phyloP scores from a whole-genome alignment of 176 grass and related monocot species.

The Thalia dealbata region DNA sequence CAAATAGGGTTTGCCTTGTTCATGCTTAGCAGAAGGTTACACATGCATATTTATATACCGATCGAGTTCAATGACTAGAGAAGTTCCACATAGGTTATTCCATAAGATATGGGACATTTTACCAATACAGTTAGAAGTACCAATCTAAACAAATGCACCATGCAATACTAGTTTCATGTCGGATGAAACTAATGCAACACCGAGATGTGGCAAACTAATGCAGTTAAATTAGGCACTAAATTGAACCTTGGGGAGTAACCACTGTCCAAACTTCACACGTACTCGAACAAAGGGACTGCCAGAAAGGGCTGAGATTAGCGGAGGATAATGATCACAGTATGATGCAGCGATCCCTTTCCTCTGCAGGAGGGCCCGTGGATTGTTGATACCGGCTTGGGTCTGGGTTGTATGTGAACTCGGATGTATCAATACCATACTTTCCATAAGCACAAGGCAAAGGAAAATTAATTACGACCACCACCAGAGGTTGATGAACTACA shows the following conservation, averaged over 20 bases:
- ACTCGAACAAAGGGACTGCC: background rate
- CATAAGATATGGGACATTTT: too few relatives aligned
- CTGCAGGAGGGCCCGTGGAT: conserved; percentile 32
- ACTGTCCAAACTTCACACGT: background rate
- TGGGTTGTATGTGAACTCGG: conserved; percentile 80
- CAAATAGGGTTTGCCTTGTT: too few relatives aligned
- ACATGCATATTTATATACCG: too few relatives aligned
- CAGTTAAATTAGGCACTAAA: background rate
- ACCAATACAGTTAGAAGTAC: too few relatives aligned
- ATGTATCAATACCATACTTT: conserved; percentile 93
- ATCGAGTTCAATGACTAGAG: too few relatives aligned
- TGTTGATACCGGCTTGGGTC: conserved; percentile 68
- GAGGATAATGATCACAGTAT: conserved; percentile 36
- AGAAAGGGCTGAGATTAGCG: background rate
- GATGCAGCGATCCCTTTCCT: conserved; percentile 58
- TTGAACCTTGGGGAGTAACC: background rate
- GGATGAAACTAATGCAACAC: background rate
- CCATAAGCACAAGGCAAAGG: conserved; percentile 5
- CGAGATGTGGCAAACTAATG: background rate
- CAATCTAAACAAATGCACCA: too few relatives aligned
- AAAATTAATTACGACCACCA: background rate
- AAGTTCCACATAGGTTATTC: too few relatives aligned
- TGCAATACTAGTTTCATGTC: background rate
- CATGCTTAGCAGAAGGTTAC: too few relatives aligned
- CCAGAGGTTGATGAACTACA: background rate